phyloP scores from a whole-genome alignment of 2,329 filamentous ascomycete genomes.

The Leptographium flavum region DNA sequence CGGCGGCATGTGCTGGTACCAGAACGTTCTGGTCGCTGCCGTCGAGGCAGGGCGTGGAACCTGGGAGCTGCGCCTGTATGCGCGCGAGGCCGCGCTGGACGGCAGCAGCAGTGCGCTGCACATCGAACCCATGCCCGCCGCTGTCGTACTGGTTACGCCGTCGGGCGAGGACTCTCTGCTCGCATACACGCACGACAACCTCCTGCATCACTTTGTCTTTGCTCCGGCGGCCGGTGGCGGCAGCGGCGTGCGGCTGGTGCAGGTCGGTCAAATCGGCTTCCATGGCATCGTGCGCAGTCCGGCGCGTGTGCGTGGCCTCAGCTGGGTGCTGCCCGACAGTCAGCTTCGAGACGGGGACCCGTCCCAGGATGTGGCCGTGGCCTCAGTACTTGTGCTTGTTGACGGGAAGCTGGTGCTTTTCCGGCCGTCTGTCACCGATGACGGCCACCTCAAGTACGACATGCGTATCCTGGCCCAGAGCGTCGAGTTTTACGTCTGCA shows the following conservation, averaged over 20 bases:
- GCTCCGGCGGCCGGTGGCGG: slow-evolving; percentile 30
- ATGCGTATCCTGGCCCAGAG: slow-evolving; percentile 96
- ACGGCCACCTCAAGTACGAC: slow-evolving; percentile 85
- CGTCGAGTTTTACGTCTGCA: slow-evolving; percentile 87
- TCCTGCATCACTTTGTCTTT: slow-evolving; percentile 90
- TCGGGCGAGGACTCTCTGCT: slow-evolving; percentile 89
- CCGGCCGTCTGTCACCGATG: slow-evolving; percentile 70
- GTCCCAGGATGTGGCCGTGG: slow-evolving; percentile 85
- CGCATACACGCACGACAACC: slow-evolving; percentile 94
- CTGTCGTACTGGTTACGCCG: slow-evolving; percentile 78
- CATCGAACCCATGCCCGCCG: slow-evolving; percentile 62
- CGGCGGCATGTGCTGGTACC: slow-evolving; percentile 98
- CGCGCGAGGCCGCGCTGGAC: slow-evolving; percentile 68
- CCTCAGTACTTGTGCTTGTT: slow-evolving; percentile 89
- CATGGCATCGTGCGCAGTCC: slow-evolving; percentile 93
- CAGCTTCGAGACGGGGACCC: slow-evolving; percentile 86
- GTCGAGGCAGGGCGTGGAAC: slow-evolving; percentile 57
- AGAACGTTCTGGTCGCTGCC: slow-evolving; percentile 84
- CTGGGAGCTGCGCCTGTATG: slow-evolving; percentile 84
- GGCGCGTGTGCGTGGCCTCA: slow-evolving; percentile 79
- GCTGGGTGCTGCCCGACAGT: slow-evolving; percentile 87
- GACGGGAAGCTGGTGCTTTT: slow-evolving; percentile 91
- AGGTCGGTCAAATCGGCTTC: slow-evolving; percentile 96
- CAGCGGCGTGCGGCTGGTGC: slow-evolving; percentile 52
- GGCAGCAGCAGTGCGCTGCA: slow-evolving; percentile 50